These are phyloP conservation scores for Fusarium nanum DNA, from an alignment of 2,329 filamentous ascomycete species.

Conservation along the genomic window DNA sequence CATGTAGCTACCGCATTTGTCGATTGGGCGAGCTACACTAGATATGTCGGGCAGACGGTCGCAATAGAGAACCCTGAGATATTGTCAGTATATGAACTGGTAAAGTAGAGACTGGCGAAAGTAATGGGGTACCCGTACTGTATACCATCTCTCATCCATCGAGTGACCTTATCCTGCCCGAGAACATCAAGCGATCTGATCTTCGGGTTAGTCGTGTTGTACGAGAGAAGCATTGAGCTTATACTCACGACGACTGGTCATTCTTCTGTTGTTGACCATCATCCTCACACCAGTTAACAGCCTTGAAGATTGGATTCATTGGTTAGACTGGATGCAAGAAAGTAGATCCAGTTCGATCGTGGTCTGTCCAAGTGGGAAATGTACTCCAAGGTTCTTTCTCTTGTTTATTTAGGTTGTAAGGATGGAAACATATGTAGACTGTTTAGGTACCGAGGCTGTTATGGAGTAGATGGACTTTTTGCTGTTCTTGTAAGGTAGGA, in stretches of 20 bases:
- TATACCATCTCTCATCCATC: slow-evolving; percentile 34
- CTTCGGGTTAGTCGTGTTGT: slow-evolving; percentile 4
- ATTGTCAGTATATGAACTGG: slow-evolving; percentile 12
- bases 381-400: neutral
- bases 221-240: neutral
- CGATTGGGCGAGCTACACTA: slow-evolving; percentile 23
- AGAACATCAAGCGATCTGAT: slow-evolving; percentile 14
- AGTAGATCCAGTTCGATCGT: neutral
- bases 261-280: slow-evolving; percentile 2
- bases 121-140: slow-evolving; percentile 25
- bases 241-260: slow-evolving; percentile 9
- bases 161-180: slow-evolving; percentile 29
- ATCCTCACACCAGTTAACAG: slow-evolving; percentile 19
- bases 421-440: neutral
- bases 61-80: slow-evolving; percentile 32
- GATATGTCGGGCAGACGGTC: slow-evolving; percentile 30
- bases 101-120: neutral
- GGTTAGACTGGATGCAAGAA: slow-evolving; percentile 9
- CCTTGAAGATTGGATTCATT: slow-evolving; percentile 18
- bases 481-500: neutral
- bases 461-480: neutral
- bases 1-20: slow-evolving; percentile 24
- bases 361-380: neutral
- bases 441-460: neutral
- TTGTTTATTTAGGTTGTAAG: neutral